Evolutionary conservation across 306 rosid genomes (phyloP), one percentile per base, ranked within the genome.

Genomic region (Rosa multiflora): DNA sequence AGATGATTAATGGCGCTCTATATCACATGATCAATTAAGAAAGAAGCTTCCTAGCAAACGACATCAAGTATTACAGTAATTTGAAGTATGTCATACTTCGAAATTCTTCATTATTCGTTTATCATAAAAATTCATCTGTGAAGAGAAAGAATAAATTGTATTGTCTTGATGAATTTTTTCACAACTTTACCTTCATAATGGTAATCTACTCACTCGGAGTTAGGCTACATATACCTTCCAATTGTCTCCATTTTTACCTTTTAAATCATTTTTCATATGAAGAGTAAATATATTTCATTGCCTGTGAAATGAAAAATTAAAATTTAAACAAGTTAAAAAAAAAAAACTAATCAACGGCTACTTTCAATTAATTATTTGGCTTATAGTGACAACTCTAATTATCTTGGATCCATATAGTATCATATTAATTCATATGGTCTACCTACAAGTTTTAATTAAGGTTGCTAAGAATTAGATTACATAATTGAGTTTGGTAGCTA

Each of bases 401-500:
- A 32, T 56, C 26, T 56, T 56, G 62, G 13, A 56, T 8, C 26
- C 26, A 55, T 8, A 20, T 48, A 48, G 14, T 48, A 48, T 13
- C 26, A 55, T 6, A 7, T 0, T 20, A 6, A 8, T 21, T 59
- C 35, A 21, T 59, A 3, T 9, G 64, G 64, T 8, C 2, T 21
- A 5, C 18, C 17, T 26, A 12, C 6, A 13, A 29, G 12, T 12
- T 23, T 21, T 5, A 21, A 10, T 61, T 61, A 2, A 10, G 67
- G 43, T 15, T 14, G 46, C 46, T 64, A 12, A 29, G 67, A 62
- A 37, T 67, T 39, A 3, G n/a, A 37, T 17, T 18, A 67, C 43
- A 67, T 67, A 37, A 59, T 59, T 43, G 18, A 49, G 51, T 59
- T 32, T 40, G 81, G 73, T 76, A 70, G 80, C 61, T 76, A 68